phyloP scores from a whole-genome alignment of 2,329 filamentous ascomycete species.

The Alternaria rosae region DNA sequence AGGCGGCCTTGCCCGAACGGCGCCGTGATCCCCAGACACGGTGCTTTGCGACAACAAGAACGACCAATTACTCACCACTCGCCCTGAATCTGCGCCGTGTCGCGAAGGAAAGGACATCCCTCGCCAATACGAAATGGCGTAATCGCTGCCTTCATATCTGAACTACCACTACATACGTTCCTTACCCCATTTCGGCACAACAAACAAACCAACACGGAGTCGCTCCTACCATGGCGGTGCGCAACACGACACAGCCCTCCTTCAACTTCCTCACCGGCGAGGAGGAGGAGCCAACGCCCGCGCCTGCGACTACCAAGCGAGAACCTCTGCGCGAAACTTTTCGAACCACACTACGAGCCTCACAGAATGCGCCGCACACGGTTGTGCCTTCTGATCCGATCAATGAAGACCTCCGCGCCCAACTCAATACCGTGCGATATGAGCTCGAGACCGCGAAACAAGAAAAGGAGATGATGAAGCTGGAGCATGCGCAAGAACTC shows the following conservation, averaged over 20 bases:
- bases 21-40: constrained; percentile 18
- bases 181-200: constrained; percentile 7
- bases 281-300: constrained; percentile 39
- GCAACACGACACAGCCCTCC: constrained; percentile 52
- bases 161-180: not conserved
- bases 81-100: not conserved
- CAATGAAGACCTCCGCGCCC: constrained; percentile 85
- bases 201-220: constrained; percentile 21
- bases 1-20: constrained; percentile 11
- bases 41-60: constrained; percentile 17
- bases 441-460: constrained; percentile 86
- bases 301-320: constrained; percentile 36
- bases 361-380: constrained; percentile 48
- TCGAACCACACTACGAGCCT: constrained; percentile 52
- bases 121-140: not conserved
- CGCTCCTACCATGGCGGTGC: constrained; percentile 31
- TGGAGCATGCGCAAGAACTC: constrained; percentile 84
- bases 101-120: not conserved
- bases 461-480: constrained; percentile 79
- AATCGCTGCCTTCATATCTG: not conserved
- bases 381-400: constrained; percentile 51
- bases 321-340: constrained; percentile 54
- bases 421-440: constrained; percentile 87
- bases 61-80: not conserved
- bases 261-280: constrained; percentile 60